Evolutionary conservation across 805 yeast species (phyloP), one percentile per base, ranked within the genome.

Genomic region (Hanseniaspora vineae): DNA sequence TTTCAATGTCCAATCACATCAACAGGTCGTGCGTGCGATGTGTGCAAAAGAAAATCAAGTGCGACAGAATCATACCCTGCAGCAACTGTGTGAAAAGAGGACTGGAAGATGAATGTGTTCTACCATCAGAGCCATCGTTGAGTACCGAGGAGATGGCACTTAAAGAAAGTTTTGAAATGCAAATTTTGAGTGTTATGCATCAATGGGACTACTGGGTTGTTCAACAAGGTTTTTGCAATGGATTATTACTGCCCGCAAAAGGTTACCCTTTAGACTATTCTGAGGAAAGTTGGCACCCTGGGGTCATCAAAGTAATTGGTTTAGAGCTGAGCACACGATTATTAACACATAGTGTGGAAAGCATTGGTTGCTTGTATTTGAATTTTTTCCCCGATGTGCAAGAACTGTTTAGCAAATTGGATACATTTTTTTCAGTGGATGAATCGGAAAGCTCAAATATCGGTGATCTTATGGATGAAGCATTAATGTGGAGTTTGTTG

Each of bases 41-140:
- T 48, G 50, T 58, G 6, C 55, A 47, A 23, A 53, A 61, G 31
- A 64, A 63, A 43, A 58, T 62, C 14, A 61, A 62, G 48, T 64
- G 68, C 50, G 66, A 64, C 45, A 53, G 65, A 20, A 46, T 55
- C 42, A 47, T 60, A 9, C 67, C 68, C 1, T 64, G 68, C 42
- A 46, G 58, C 18, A 54, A 58, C 45, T 64, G 68, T 51, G 48
- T 54, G 2, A 58, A 56, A 42, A 57, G 60, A 51, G 61, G 62
- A 4, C 47, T 52, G 29, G 58, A 58, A 32, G 47, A 55, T 19
- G 55, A 51, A 39, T 64, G 66, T 42, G 49, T 55, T 4, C 35
- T 39, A 5, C 20, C 37, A 23, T n/a, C 31, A 23, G 6, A 35
- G 11, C 20, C 14, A 9, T 4, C 29, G 6, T 23, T 23, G 29